Base-by-base conservation (phyloP, 306 rosid genomes). In the Cucumis melo region DNA sequence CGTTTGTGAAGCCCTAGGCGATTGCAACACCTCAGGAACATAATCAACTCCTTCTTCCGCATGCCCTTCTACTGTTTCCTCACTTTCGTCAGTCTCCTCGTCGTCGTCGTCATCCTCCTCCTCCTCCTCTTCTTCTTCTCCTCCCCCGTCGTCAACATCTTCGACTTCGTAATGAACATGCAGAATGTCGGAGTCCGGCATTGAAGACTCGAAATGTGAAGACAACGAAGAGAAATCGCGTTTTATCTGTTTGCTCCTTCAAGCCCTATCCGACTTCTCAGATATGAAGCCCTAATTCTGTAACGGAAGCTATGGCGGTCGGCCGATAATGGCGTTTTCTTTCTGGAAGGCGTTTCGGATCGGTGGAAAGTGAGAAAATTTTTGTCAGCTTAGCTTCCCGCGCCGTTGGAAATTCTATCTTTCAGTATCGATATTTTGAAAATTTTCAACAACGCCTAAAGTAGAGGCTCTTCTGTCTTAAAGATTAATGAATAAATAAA, bases 1-100 rank as follows among this genome's bases (percentile, higher is more conserved):
- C 19, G 75, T 76, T 4, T 5, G 80, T 15, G 75, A 79, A 77
- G 68, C 87, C 85, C 85, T 73, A 59, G 77, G 55, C 13, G 87
- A 68, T 48, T 55, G 81, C 34, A 19, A 74, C 5, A 46, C 16
- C 17, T 10, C 50, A 11, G 81, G 75, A 23, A 65, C 77, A 75
- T 80, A 64, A 0, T 81, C 87, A 73, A 77, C 86, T 10, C 54
- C 87, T 8, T 81, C 83, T 0, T 68, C 67, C 0, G 72, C 86
- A 0, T 75, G 86, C 0, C 77, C 84, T 0, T 73, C 83, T 0
- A 83, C 88, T 0, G 77, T 82, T 0, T 79, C 85, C 0, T 74
- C 83, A 0, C 76, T 84, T 0, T 83, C 84, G 1, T 72, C 81
- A 0, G 66, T 46, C 20, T 61, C 19, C 10, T 63, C 85, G 0